Evolutionary conservation across 1,139 yeast species (phyloP).

Genomic region (Debaryomyces psychrophilus): DNA sequence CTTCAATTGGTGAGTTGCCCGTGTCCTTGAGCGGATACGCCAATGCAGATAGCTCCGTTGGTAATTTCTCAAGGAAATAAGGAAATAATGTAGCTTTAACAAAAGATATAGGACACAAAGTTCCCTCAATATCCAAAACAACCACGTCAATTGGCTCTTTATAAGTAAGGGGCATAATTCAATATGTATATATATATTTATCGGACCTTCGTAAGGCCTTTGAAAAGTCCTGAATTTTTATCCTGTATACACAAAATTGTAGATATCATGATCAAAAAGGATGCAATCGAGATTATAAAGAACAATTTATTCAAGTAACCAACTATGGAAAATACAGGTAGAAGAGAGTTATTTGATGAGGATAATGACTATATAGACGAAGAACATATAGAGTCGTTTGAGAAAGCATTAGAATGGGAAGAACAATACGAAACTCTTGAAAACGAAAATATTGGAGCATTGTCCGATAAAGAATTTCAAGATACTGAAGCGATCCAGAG

Average conservation of each 20-base stretch:
- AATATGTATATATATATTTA: not conserved
- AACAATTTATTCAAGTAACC: not conserved
- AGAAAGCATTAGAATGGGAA: constrained; percentile 46
- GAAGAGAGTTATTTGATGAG: constrained; percentile 27
- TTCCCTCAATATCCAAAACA: constrained; percentile 84
- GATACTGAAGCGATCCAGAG: not conserved
- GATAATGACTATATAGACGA: constrained; percentile 39
- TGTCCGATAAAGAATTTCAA: not conserved
- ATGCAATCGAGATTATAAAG: not conserved
- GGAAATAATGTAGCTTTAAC: constrained; percentile 74
- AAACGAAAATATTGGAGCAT: constrained; percentile 4
- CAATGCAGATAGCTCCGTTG: constrained; percentile 27
- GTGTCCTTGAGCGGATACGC: constrained; percentile 36
- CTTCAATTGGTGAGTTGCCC: constrained; percentile 22
- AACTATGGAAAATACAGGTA: not conserved
- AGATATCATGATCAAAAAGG: constrained; percentile 1
- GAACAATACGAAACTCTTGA: constrained; percentile 29
- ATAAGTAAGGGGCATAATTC: not conserved
- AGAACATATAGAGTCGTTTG: constrained; percentile 44
- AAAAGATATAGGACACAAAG: constrained; percentile 86
- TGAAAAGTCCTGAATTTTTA: not conserved
- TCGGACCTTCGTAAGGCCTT: not conserved
- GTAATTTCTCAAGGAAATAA: constrained; percentile 42
- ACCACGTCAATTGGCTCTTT: constrained; percentile 19
- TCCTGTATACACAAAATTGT: constrained; percentile 2